Base-by-base conservation (phyloP, 164 flowering plant species). In the Kalanchoe fedtschenkoi region DNA sequence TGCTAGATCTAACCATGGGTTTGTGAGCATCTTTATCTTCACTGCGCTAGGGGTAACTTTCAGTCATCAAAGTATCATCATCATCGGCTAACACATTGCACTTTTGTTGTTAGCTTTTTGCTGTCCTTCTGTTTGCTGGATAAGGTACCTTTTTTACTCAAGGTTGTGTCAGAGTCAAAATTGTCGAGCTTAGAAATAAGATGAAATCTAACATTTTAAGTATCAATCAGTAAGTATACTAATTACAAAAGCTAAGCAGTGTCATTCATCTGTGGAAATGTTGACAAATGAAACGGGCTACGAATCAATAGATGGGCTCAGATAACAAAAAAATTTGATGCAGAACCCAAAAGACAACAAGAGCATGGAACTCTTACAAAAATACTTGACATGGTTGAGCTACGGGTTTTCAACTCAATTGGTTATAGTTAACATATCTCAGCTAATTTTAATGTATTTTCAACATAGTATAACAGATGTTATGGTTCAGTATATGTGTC, bases 121-220 rank as follows among this genome's bases (percentile, higher is more conserved):
- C 32, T 59, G 29, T 73, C 75, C 66, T 43, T 16, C 54, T 42
- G 21, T 65, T 69, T 71, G n/a, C 62, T 70, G 42, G 78, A 67
- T 62, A 54, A 71, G 61, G 70, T 65, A 61, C 71, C 79, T 65
- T 57, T 74, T 71, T 80, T 70, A 38, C 14, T 58, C 42, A 74
- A 64, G 69, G 72, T 67, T 60, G 83, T 68, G 74, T 67, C 81
- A 63, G 84, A 72, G 71, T 76, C 74, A 69, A 88, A 87, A 70
- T 63, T 70, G 56, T 79, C 90, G 71, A 84, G 65, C 71, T 91
- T 83, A 56, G 14, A 6, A 29, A 29, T 56, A 14, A 7, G 33
- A 56, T 5, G 33, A 30, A 30, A 14, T 16, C 4, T 33, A 29
- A 33, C 60, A 56, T 15, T 29, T 30, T 6, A 33, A 1, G 35